A percentile compares a stretch with the other conserved stretches of the same genome.
phyloP scores from a whole-genome alignment of 345 rosid genomes.

The Dipteronia sinensis region DNA sequence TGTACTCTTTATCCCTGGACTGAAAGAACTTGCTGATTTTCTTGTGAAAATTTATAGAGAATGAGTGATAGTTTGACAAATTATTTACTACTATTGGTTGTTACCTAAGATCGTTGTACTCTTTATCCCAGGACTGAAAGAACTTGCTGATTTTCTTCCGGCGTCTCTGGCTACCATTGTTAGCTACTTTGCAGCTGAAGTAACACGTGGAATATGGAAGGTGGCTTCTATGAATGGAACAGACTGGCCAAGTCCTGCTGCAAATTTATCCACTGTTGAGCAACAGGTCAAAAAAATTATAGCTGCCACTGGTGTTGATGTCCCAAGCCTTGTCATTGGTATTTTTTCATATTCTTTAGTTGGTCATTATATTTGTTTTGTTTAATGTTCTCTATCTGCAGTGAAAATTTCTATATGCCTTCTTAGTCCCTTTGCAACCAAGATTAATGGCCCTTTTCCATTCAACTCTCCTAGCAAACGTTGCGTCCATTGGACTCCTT shows the following conservation, averaged over 20 bases:
- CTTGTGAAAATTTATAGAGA: not conserved
- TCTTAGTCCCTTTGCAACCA: not conserved
- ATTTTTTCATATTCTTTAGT: constrained; percentile 25
- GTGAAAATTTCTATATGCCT: not conserved
- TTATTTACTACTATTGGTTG: not conserved
- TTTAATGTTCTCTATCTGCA: not conserved
- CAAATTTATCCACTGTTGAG: constrained; percentile 79
- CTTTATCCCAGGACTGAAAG: constrained; percentile 75
- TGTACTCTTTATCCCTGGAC: constrained; percentile 47
- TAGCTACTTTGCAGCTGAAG: constrained; percentile 93
- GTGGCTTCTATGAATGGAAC: constrained; percentile 96
- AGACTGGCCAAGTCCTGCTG: constrained; percentile 99
- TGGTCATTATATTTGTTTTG: not conserved
- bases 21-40: constrained; percentile 87
- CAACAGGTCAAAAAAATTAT: constrained; percentile 81
- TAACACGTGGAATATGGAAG: constrained; percentile 94
- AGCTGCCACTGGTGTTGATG: constrained; percentile 91
- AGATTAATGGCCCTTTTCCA: not conserved
- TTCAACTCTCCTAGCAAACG: not conserved
- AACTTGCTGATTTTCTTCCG: constrained; percentile 92
- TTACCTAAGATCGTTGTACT: constrained; percentile 14
- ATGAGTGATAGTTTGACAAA: not conserved
- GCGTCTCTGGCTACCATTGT: constrained; percentile 86
- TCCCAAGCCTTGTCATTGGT: constrained; percentile 87
- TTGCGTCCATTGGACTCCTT: not conserved